Conservation (phyloP, 805 yeast species). For the Schwanniomyces vanrijiae region DNA sequence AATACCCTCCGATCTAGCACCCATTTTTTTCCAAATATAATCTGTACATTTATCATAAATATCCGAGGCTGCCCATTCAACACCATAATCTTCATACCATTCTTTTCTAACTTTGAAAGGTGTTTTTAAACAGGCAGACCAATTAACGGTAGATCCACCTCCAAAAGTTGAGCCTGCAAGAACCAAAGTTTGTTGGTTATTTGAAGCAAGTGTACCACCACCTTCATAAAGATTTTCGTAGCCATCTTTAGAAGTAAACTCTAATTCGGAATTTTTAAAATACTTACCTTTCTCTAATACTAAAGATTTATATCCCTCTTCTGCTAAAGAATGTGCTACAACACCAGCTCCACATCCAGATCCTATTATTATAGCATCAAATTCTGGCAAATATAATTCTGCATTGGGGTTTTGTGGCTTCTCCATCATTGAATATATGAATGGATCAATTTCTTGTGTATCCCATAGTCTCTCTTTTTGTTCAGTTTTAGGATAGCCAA, state of each 20-base stretch:
- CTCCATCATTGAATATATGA: constrained; percentile 27
- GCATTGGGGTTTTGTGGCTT: constrained; percentile 26
- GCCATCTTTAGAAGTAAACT: constrained; percentile 39
- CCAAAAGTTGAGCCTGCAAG: constrained; percentile 57
- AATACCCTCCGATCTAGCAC: constrained; percentile 37
- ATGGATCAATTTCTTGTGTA: constrained; percentile 22
- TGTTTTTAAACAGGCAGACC: constrained; percentile 54
- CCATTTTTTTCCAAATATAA: constrained; percentile 50
- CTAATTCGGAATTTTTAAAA: constrained; percentile 32
- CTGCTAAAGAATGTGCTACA: constrained; percentile 45
- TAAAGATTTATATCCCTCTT: constrained; percentile 42
- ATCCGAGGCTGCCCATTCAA: constrained; percentile 45
- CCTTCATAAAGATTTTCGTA: constrained; percentile 36
- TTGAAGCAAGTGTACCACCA: constrained; percentile 34
- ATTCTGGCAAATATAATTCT: constrained; percentile 35
- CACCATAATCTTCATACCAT: constrained; percentile 47
- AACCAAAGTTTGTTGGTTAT: constrained; percentile 32
- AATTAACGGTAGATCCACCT: constrained; percentile 58
- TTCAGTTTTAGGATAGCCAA: constrained; percentile 39
- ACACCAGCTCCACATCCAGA: constrained; percentile 58
- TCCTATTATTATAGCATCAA: constrained; percentile 50
- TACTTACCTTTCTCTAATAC: constrained; percentile 54
- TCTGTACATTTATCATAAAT: constrained; percentile 45
- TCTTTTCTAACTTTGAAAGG: constrained; percentile 51
- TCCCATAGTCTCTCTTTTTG: constrained; percentile 27